These are phyloP conservation scores for Camellia japonica DNA, from an alignment of 148 eudicot genomes.

Conservation along the genomic window DNA sequence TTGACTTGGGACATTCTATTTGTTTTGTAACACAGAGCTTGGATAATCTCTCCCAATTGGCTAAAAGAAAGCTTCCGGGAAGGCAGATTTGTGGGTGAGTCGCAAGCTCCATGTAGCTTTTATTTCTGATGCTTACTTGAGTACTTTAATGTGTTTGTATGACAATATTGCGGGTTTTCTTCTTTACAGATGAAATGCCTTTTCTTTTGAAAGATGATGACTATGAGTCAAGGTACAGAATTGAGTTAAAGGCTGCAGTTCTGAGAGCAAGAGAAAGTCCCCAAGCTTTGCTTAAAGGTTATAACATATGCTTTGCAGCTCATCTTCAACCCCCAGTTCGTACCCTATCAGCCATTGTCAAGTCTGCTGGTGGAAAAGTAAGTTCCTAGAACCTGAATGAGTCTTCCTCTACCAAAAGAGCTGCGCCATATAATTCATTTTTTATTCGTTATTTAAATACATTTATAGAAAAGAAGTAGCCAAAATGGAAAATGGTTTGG, in stretches of 20 bases:
- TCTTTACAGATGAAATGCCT: slow-evolving; percentile 67
- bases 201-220: slow-evolving; percentile 68
- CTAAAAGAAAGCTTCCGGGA: slow-evolving; percentile 72
- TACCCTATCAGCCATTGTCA: slow-evolving; percentile 54
- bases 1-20: background rate
- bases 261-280: slow-evolving; percentile 63
- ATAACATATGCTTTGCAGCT: slow-evolving; percentile 60
- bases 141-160: background rate
- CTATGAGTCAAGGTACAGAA: slow-evolving; percentile 53
- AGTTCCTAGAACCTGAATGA: slow-evolving; percentile 25
- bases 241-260: slow-evolving; percentile 62
- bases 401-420: background rate
- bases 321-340: slow-evolving; percentile 60
- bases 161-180: background rate
- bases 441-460: background rate
- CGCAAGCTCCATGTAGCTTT: background rate
- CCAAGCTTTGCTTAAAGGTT: slow-evolving; percentile 54
- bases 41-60: slow-evolving; percentile 86
- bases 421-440: background rate
- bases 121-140: background rate
- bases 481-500: no score
- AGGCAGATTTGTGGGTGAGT: slow-evolving; percentile 77
- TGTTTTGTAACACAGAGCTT: slow-evolving; percentile 51
- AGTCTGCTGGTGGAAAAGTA: slow-evolving; percentile 85
- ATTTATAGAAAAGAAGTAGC: background rate